Percentiles rank a stretch among this genome's conserved stretches.
These are phyloP conservation scores for Coprinellus micaceus DNA, from an alignment of 768 basidiomycete genomes.

Conservation along the genomic window DNA sequence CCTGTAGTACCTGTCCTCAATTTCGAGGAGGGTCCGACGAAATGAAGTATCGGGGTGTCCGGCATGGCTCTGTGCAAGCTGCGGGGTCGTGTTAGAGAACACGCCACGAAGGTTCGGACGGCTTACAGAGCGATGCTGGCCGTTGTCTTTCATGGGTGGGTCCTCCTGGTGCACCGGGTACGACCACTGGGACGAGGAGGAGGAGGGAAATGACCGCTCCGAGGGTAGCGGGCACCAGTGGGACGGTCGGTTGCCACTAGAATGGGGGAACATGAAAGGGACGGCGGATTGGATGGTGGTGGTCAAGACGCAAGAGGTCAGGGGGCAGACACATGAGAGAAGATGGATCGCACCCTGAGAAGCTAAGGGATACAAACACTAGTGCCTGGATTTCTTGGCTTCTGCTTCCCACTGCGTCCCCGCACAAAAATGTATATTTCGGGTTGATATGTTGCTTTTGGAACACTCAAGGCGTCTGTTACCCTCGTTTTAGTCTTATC, in stretches of 20 bases:
- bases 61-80: background rate
- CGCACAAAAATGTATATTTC: background rate
- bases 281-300: background rate
- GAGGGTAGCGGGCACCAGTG: background rate
- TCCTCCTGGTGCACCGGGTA: background rate
- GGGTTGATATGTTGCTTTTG: background rate
- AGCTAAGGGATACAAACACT: background rate
- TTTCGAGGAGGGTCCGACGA: slow-evolving; percentile 33
- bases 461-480: background rate
- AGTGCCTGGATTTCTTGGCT: slow-evolving; percentile 2
- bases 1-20: slow-evolving; percentile 36
- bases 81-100: background rate
- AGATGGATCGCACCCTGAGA: slow-evolving; percentile 3
- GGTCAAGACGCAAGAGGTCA: background rate
- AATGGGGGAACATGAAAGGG: background rate
- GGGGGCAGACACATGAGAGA: slow-evolving; percentile 1
- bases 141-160: background rate
- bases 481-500: background rate
- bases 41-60: background rate
- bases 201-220: background rate
- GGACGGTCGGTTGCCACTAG: background rate
- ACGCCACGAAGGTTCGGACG: no score
- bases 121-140: background rate
- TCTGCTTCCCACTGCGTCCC: slow-evolving; percentile 6
- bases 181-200: background rate